Evolutionary conservation across 768 basidiomycete genomes (phyloP).

Genomic region (Hypholoma sublateritium): DNA sequence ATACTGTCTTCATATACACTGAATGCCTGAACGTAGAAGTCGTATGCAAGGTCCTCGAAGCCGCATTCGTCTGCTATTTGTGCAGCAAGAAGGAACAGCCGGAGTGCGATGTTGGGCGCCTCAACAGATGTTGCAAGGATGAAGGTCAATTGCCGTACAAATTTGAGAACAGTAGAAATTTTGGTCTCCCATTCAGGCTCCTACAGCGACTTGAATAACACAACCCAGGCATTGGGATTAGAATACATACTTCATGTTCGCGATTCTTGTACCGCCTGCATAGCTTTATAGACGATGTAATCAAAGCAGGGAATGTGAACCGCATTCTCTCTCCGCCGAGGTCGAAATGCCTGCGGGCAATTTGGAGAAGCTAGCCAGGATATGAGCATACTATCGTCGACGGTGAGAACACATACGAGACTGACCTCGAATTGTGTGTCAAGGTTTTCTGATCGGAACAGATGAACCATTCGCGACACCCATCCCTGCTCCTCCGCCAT

Average conservation of each 20-base stretch:
- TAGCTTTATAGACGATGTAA: constrained; percentile 89
- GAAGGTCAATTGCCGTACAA: constrained; percentile 89
- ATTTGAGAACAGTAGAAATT: constrained; percentile 88
- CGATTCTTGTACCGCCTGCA: constrained; percentile 88
- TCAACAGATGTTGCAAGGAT: constrained; percentile 94
- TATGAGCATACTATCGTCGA: neutral
- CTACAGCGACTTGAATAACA: constrained; percentile 32
- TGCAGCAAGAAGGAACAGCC: constrained; percentile 93
- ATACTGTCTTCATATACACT: constrained; percentile 98
- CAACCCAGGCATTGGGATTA: neutral
- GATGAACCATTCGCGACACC: constrained; percentile 97
- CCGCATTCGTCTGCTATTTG: constrained; percentile 94
- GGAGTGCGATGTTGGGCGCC: constrained; percentile 87
- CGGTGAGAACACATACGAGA: constrained; percentile 1
- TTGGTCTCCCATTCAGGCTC: constrained; percentile 86
- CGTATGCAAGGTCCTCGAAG: constrained; percentile 95
- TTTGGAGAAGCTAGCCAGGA: constrained; percentile 76
- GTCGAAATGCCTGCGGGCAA: constrained; percentile 86
- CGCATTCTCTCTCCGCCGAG: constrained; percentile 94
- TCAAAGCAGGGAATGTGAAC: constrained; percentile 95
- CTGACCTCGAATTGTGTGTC: constrained; percentile 88
- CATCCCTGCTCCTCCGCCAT: constrained; percentile 98
- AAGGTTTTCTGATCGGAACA: constrained; percentile 87
- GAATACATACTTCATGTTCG: constrained; percentile 60
- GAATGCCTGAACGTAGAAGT: constrained; percentile 97